phyloP scores from a whole-genome alignment of 176 grass and related monocot genomes.

The Oryza meridionalis region DNA sequence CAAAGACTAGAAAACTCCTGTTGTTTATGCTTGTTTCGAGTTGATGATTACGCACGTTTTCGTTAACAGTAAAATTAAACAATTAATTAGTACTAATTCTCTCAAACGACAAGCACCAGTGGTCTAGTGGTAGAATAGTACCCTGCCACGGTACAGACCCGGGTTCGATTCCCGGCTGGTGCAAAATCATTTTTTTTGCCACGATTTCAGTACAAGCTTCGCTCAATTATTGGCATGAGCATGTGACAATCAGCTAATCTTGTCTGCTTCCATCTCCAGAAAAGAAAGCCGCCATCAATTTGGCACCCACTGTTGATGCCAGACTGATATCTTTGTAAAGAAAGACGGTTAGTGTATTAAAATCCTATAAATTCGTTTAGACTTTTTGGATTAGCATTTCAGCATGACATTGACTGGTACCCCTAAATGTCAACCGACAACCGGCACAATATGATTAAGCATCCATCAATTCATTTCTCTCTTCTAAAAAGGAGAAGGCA shows the following conservation, averaged over 20 bases:
- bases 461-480: slow-evolving; percentile 11
- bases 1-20: neutral
- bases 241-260: too few relatives aligned
- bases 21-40: neutral
- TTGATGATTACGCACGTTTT: neutral
- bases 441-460: neutral
- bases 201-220: neutral
- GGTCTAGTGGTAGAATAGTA: slow-evolving; percentile 86
- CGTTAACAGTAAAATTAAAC: neutral
- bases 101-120: slow-evolving; percentile 38
- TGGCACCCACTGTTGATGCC: too few relatives aligned
- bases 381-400: too few relatives aligned
- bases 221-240: neutral
- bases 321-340: too few relatives aligned
- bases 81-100: neutral
- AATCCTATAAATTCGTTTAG: too few relatives aligned
- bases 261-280: neutral
- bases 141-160: slow-evolving; percentile 82
- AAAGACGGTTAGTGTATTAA: too few relatives aligned
- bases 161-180: slow-evolving; percentile 65
- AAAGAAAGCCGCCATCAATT: neutral
- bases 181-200: neutral
- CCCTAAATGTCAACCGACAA: too few relatives aligned
- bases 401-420: too few relatives aligned
- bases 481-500: neutral